These are phyloP conservation scores for Boletellus deceptivus DNA, from an alignment of 1,284 basidiomycete species.

Conservation along the genomic window DNA sequence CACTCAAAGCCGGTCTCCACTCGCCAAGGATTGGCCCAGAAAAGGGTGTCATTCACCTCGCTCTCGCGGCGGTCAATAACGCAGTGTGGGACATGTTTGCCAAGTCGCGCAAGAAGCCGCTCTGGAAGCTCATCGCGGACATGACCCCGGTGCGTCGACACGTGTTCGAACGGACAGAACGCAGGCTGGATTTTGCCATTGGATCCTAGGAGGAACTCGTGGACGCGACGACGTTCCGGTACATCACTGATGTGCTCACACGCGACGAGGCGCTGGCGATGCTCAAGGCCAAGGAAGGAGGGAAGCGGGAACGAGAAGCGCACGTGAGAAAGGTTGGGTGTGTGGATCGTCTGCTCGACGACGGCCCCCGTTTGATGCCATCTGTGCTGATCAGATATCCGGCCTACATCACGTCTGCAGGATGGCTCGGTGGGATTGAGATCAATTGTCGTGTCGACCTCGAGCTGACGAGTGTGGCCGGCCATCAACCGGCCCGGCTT, in stretches of 20 bases:
- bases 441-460: not conserved
- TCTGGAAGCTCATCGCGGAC: slow-evolving; percentile 83
- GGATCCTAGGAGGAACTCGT: slow-evolving; percentile 78
- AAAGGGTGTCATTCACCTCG: slow-evolving; percentile 82
- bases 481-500: not conserved
- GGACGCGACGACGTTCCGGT: slow-evolving; percentile 77
- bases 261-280: slow-evolving; percentile 83
- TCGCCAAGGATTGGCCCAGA: slow-evolving; percentile 73
- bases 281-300: slow-evolving; percentile 71
- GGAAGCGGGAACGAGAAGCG: slow-evolving; percentile 75
- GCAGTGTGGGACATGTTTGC: slow-evolving; percentile 83
- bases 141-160: slow-evolving; percentile 63
- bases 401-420: slow-evolving; percentile 93
- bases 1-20: not conserved
- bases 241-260: slow-evolving; percentile 91
- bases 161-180: not conserved
- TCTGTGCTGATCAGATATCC: slow-evolving; percentile 61
- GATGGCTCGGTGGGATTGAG: slow-evolving; percentile 66
- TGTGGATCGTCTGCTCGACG: slow-evolving; percentile 13
- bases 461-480: slow-evolving; percentile 2
- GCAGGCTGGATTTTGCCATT: not conserved
- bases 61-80: slow-evolving; percentile 76
- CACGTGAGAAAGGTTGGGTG: slow-evolving; percentile 65
- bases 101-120: slow-evolving; percentile 67
- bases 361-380: not conserved